Evolutionary conservation across 306 rosid species (phyloP), one percentile per base, ranked within the genome.

Genomic region (Prunus armeniaca): DNA sequence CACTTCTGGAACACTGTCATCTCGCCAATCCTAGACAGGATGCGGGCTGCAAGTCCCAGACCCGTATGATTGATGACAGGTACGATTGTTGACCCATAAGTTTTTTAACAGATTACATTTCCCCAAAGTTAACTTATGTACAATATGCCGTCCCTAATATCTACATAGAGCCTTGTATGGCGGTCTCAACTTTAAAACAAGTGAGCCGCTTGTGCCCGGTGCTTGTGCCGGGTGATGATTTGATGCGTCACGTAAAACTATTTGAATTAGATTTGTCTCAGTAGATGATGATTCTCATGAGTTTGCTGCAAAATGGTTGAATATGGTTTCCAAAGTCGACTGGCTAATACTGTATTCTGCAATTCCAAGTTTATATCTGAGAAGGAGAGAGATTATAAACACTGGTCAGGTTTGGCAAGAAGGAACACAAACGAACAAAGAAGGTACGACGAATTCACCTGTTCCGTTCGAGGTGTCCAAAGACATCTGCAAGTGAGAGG

Each of bases 341-440:
- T 91, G 97, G 84, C 98, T 90, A 72, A 94, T 81, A 82, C 98
- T 94, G 87, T 94, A 94, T 79, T 94, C 98, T 3, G 97, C 95
- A 73, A 94, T 84, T 74, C 90, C 97, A 58, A 91, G 88, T 73
- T 65, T 73, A 52, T 69, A 74, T 81, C 98, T 94, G 92, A 20
- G 56, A 55, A 24, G 9, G 61, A 79, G 55, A 72, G 55, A 73
- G 69, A 77, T 47, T 41, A 45, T 45, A 78, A 73, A 80, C 57
- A 80, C 76, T 77, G 70, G 65, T 71, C 25, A 54, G 63, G 56
- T 69, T 9, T 43, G 52, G 64, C 5, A 24, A 19, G 19, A n/a
- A 61, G 38, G 69, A 56, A 30, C 66, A 65, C 65, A 32, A 78
- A 60, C 3, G 52, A 52, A 58, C 17, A 65, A n/a, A 75, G 24